These are phyloP conservation scores for Globisporangium mamillatum DNA, from an alignment of 352 stramenopile species.

Conservation along the genomic window DNA sequence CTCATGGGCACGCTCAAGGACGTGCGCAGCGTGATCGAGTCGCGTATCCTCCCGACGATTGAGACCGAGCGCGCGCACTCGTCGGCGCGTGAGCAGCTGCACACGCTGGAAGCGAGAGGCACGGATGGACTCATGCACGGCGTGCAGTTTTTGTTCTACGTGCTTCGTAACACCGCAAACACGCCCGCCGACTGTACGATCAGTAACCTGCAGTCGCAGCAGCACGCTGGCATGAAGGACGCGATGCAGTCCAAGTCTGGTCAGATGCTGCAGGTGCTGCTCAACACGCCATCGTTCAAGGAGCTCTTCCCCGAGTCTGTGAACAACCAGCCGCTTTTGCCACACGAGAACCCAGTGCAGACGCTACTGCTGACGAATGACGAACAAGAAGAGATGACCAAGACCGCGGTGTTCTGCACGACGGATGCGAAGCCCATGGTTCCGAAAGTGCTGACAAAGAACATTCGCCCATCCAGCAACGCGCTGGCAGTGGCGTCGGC, in stretches of 20 bases:
- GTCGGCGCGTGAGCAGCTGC: constrained; percentile 75
- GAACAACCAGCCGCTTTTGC: constrained; percentile 28
- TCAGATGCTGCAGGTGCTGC: constrained; percentile 78
- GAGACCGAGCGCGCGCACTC: constrained; percentile 80
- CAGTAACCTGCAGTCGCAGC: constrained; percentile 75
- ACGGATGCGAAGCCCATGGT: constrained; percentile 64
- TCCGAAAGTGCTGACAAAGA: constrained; percentile 50
- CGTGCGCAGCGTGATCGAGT: constrained; percentile 78
- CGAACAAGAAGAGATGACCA: constrained; percentile 70
- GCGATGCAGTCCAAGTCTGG: constrained; percentile 83
- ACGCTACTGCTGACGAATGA: constrained; percentile 64
- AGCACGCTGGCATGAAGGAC: constrained; percentile 83
- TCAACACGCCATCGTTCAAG: constrained; percentile 83
- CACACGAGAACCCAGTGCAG: constrained; percentile 37
- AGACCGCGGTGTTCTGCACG: constrained; percentile 70
- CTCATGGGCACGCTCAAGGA: constrained; percentile 81
- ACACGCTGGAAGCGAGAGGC: constrained; percentile 71
- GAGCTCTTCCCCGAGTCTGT: constrained; percentile 53
- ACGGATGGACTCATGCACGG: constrained; percentile 84
- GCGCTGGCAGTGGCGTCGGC: constrained; percentile 33
- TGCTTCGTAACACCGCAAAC: constrained; percentile 81
- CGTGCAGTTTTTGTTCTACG: constrained; percentile 86
- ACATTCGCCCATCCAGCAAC: constrained; percentile 19
- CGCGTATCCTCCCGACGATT: constrained; percentile 69
- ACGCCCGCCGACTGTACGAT: constrained; percentile 83